Evolutionary conservation across 352 stramenopile genomes (phyloP).

Genomic region (Phytophthora tentaculata): DNA sequence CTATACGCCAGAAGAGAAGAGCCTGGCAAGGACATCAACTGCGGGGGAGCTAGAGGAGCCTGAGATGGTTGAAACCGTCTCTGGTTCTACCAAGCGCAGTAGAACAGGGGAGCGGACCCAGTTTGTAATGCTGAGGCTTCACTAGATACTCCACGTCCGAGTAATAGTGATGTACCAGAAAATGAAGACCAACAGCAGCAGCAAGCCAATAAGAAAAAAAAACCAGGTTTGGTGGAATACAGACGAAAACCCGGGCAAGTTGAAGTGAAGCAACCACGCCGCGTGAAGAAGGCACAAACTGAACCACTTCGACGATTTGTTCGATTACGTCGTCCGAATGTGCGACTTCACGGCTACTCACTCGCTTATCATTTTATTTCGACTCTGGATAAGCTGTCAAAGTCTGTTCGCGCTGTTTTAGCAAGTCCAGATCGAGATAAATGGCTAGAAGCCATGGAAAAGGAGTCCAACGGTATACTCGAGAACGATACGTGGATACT

Average conservation of each 20-base stretch:
- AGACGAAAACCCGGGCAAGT: not conserved
- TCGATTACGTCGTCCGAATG: not conserved
- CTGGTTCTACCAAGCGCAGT: not conserved
- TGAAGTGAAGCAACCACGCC: not conserved
- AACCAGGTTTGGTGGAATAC: not conserved
- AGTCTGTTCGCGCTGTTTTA: not conserved
- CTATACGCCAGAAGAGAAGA: not conserved
- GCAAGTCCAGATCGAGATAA: not conserved
- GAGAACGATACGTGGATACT: not conserved
- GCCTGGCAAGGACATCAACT: not conserved
- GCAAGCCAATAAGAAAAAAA: not conserved
- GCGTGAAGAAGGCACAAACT: not conserved
- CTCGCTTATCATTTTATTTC: not conserved
- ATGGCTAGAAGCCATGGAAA: not conserved
- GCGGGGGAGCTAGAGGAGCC: not conserved
- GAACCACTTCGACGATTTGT: not conserved
- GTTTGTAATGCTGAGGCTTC: not conserved
- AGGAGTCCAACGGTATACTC: not conserved
- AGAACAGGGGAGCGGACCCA: not conserved
- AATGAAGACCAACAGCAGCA: not conserved
- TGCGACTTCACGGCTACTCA: not conserved
- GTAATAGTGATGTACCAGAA: not conserved
- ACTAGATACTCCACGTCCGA: not conserved
- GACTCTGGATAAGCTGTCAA: not conserved
- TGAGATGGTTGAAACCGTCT: not conserved